Evolutionary conservation across 75 land plant genomes (phyloP).

Genomic region (Selaginella tamariscina): DNA sequence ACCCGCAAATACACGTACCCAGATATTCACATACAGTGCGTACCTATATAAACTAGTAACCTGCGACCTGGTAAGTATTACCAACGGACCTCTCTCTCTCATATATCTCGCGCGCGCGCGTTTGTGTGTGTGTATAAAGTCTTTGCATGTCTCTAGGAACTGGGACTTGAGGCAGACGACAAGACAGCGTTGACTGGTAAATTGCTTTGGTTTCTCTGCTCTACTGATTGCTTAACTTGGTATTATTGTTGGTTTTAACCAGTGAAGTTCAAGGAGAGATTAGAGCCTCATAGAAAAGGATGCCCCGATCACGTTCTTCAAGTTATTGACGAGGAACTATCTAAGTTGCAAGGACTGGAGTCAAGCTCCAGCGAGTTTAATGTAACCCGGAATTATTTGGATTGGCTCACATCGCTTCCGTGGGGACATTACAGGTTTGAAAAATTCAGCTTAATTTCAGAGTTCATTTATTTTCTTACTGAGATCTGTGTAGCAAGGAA

Average conservation of each 20-base stretch:
- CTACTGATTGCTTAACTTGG: background rate
- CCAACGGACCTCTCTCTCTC: too few species aligned
- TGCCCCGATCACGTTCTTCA: slow-evolving; percentile 83
- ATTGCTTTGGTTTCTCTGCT: background rate
- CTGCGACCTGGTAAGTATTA: too few species aligned
- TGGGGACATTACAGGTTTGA: slow-evolving; percentile 92
- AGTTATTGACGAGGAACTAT: slow-evolving; percentile 93
- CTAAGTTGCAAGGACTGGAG: slow-evolving; percentile 83
- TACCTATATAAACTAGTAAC: too few species aligned
- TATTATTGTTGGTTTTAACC: slow-evolving; percentile 10
- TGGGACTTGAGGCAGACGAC: slow-evolving; percentile 94
- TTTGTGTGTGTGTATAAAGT: too few species aligned
- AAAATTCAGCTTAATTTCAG: too few species aligned
- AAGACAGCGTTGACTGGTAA: slow-evolving; percentile 92
- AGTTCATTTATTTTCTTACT: too few species aligned
- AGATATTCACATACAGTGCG: too few species aligned
- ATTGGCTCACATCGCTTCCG: slow-evolving; percentile 91
- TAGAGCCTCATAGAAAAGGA: slow-evolving; percentile 64
- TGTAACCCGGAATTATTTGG: slow-evolving; percentile 94
- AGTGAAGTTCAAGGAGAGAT: slow-evolving; percentile 89
- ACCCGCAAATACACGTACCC: too few species aligned
- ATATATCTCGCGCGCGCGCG: too few species aligned
- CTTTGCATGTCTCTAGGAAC: slow-evolving; percentile 45
- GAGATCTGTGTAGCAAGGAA: slow-evolving; percentile 69
- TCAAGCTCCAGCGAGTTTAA: slow-evolving; percentile 98